Base-by-base conservation (phyloP, 257 asterid species). In the Solanum pinnatisectum region DNA sequence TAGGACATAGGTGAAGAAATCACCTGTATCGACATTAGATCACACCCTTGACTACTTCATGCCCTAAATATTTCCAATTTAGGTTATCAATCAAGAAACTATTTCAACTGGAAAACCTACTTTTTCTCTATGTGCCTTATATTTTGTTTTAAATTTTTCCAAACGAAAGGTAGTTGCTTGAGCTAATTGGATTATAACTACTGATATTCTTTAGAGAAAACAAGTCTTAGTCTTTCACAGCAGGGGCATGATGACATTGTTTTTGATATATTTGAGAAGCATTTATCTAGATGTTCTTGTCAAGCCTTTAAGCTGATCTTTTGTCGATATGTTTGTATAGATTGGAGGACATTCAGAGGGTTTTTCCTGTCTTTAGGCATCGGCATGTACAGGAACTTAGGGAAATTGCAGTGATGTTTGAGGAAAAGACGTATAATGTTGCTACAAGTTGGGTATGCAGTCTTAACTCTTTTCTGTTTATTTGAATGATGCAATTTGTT, bases 321-420 rank as follows among this genome's bases (percentile, higher is more conserved):
- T 84, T 72, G 37, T 40, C 32, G 60, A 79, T 72, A 88, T 60
- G 40, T 35, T 36, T 44, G 40, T 84, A 89, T 88, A 97, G 98
- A 94, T 89, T 93, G 93, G 96, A 93, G 46, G 93, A 94, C 35
- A 91, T 96, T 93, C 93, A 90, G 94, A 91, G 96, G 90, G 95
- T 95, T 91, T 94, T 95, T 89, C 97, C 98, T 88, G 87, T 89
- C 91, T 90, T 94, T 90, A 94, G 94, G 82, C 94, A 90, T 88
- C 98, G 90, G 65, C 96, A 94, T 83, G 89, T 92, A 56, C 94
- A 90, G 89, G 98, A 94, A 90, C 96, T 97, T 23, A 93, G 90
- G 88, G 92, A 94, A 88, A 93, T 92, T 89, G 97, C 98, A 63
- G 85, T 94, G 83, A 92, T 95, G 92, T 94, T 95, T 92, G 98